These are phyloP conservation scores for Phanerodontia chrysosporium DNA, from an alignment of 768 basidiomycete genomes.

Conservation along the genomic window DNA sequence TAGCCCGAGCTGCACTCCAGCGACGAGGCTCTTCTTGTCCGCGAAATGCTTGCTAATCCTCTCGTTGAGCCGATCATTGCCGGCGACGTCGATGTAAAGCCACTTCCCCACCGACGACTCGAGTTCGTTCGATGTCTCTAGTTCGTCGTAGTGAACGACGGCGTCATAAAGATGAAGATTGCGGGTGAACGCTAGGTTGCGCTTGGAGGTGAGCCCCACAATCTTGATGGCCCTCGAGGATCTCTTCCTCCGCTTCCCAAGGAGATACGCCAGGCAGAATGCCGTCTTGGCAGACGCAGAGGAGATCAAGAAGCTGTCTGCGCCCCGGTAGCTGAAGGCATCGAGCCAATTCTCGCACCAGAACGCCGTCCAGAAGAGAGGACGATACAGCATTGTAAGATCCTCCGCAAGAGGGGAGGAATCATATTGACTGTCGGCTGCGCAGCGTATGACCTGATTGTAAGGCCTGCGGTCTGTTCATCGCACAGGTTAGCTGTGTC, in stretches of 20 bases:
- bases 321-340: constrained; percentile 44
- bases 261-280: constrained; percentile 61
- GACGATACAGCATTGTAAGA: constrained; percentile 66
- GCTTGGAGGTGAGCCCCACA: constrained; percentile 57
- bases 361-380: constrained; percentile 72
- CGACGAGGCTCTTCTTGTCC: constrained; percentile 22
- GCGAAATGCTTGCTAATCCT: constrained; percentile 25
- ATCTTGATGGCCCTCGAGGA: constrained; percentile 31
- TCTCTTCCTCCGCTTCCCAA: constrained; percentile 39
- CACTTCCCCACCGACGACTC: constrained; percentile 29
- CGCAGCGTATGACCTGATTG: constrained; percentile 62
- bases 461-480: constrained; percentile 57
- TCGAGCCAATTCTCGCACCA: constrained; percentile 74
- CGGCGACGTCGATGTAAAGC: constrained; percentile 65
- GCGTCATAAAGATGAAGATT: constrained; percentile 52
- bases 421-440: constrained; percentile 50
- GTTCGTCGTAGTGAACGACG: constrained; percentile 50
- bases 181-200: constrained; percentile 52
- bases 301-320: constrained; percentile 50
- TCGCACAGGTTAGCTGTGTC: too few species aligned
- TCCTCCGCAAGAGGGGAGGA: constrained; percentile 48
- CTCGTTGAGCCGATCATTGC: constrained; percentile 47
- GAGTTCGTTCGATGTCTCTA: constrained; percentile 21
- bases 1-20: constrained; percentile 47
- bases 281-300: constrained; percentile 74